Percentiles rank a stretch among this genome's conserved stretches.
phyloP scores from a whole-genome alignment of 2,329 filamentous ascomycete genomes.

The Aspergillus hiratsukae region DNA sequence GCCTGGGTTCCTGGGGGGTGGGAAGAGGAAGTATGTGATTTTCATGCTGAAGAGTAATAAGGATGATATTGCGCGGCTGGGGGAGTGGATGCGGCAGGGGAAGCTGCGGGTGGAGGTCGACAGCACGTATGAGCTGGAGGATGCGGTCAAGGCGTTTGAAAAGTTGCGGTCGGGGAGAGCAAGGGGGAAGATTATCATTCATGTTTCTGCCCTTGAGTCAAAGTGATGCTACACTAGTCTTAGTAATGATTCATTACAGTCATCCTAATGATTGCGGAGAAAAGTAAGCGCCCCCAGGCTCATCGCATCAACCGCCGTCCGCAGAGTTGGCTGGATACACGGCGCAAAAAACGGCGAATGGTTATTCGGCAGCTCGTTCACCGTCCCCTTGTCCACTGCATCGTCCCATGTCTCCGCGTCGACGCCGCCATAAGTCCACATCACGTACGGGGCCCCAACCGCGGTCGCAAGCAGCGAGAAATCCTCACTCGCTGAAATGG shows the following conservation, averaged over 20 bases:
- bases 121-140: constrained; percentile 51
- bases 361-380: constrained; percentile 52
- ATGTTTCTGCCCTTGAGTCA: constrained; percentile 16
- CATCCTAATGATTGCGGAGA: constrained; percentile 5
- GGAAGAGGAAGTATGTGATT: constrained; percentile 36
- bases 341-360: constrained; percentile 57
- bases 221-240: not conserved
- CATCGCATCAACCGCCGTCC: constrained; percentile 48
- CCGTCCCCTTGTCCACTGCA: constrained; percentile 42
- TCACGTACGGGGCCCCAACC: constrained; percentile 48
- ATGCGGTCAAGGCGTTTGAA: constrained; percentile 55
- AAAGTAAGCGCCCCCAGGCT: constrained; percentile 47
- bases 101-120: constrained; percentile 57
- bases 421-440: constrained; percentile 54
- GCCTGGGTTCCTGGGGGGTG: constrained; percentile 52
- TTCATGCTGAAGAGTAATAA: constrained; percentile 34
- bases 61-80: constrained; percentile 49
- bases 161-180: constrained; percentile 54
- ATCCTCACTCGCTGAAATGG: constrained; percentile 51
- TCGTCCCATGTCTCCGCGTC: constrained; percentile 48
- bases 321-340: constrained; percentile 52
- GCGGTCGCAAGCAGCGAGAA: constrained; percentile 52
- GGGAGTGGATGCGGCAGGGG: constrained; percentile 53
- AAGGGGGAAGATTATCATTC: constrained; percentile 57
- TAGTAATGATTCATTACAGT: not conserved